Conservation (phyloP, 2,329 filamentous ascomycete species). For the Neophaeococcomyces mojaviensis region DNA sequence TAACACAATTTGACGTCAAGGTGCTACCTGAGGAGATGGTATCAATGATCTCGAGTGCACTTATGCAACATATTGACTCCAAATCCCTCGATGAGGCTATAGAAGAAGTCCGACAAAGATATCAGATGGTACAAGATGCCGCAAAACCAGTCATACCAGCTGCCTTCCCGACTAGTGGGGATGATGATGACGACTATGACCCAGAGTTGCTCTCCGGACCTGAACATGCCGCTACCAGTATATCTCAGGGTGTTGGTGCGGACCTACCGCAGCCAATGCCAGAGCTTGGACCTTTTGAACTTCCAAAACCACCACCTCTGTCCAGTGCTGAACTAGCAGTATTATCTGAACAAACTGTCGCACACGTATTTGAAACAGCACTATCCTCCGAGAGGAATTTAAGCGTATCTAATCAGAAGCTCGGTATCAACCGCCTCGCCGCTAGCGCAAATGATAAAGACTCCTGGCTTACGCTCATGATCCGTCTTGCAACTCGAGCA, state of each 20-base stretch:
- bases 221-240: conserved; percentile 65
- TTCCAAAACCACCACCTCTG: conserved; percentile 69
- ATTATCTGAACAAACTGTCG: conserved; percentile 66
- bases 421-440: conserved; percentile 73
- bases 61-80: conserved; percentile 65
- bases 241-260: conserved; percentile 45
- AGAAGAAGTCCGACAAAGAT: conserved; percentile 41
- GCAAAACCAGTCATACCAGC: conserved; percentile 25
- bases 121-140: conserved; percentile 27
- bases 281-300: conserved; percentile 66
- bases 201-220: conserved; percentile 74
- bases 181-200: conserved; percentile 89
- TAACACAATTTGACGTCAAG: conserved; percentile 76
- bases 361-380: conserved; percentile 56
- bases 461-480: conserved; percentile 83
- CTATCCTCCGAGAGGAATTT: conserved; percentile 25
- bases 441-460: conserved; percentile 78
- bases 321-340: conserved; percentile 64
- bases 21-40: conserved; percentile 68
- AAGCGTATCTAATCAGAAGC: conserved; percentile 49
- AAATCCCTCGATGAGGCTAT: conserved; percentile 65
- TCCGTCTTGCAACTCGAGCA: conserved; percentile 74
- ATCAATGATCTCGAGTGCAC: conserved; percentile 70
- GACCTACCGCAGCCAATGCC: conserved; percentile 44
- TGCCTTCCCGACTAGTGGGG: conserved; percentile 51